phyloP scores from a whole-genome alignment of 177 flowering plant genomes.

The Vitis hybrid region DNA sequence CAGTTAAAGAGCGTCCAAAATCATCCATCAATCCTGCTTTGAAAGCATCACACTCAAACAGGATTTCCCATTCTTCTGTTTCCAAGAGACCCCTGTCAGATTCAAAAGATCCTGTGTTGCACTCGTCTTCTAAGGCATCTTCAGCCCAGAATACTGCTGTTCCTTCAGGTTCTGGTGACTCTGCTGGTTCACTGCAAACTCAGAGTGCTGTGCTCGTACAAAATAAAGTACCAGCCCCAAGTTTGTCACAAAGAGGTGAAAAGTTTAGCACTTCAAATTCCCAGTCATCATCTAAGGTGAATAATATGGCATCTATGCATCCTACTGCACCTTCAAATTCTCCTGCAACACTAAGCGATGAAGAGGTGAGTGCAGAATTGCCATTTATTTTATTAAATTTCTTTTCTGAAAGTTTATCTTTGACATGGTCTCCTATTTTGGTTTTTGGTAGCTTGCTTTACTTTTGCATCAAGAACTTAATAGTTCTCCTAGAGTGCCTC shows the following conservation, averaged over 20 bases:
- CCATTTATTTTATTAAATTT: not conserved
- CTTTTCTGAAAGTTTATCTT: not conserved
- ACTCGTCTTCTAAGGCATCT: constrained; percentile 52
- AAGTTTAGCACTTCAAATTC: constrained; percentile 41
- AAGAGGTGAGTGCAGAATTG: constrained; percentile 57
- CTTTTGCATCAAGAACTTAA: constrained; percentile 95
- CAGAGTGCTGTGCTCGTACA: constrained; percentile 42
- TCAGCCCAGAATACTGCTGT: constrained; percentile 22
- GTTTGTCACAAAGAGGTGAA: constrained; percentile 49
- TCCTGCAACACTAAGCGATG: constrained; percentile 75
- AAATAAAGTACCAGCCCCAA: constrained; percentile 41
- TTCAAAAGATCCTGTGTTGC: constrained; percentile 47
- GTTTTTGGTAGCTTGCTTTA: constrained; percentile 78
- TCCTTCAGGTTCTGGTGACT: constrained; percentile 40
- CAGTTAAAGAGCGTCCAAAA: constrained; percentile 45
- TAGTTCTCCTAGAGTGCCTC: constrained; percentile 96
- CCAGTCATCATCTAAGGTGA: constrained; percentile 47
- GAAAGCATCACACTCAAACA: constrained; percentile 45
- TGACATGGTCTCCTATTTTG: not conserved
- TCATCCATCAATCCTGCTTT: constrained; percentile 31
- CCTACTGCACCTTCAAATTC: constrained; percentile 48
- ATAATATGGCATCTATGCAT: constrained; percentile 31
- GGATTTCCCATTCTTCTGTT: constrained; percentile 32
- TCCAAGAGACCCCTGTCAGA: constrained; percentile 42
- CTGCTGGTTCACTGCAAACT: constrained; percentile 32